Conservation (phyloP, 2,329 filamentous ascomycete species). For the Scopulariopsis brevicaulis region DNA sequence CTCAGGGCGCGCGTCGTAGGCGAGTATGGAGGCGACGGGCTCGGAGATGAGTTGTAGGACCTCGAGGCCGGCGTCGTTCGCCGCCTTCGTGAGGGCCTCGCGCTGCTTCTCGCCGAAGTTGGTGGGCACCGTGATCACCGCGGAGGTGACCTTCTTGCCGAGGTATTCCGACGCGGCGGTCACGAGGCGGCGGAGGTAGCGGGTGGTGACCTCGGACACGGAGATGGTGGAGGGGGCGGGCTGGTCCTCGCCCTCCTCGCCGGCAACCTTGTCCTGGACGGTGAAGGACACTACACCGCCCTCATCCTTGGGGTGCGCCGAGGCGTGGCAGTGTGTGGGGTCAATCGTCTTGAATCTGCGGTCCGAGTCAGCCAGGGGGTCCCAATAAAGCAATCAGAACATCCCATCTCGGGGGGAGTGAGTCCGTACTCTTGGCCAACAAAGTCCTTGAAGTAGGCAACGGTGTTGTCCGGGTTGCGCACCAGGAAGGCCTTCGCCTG, state of each 20-base stretch:
- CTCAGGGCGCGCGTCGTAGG: constrained; percentile 80
- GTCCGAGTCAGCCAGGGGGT: not conserved
- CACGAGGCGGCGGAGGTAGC: constrained; percentile 73
- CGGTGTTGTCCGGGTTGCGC: constrained; percentile 84
- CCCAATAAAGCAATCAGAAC: constrained; percentile 1
- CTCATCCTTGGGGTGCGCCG: constrained; percentile 73
- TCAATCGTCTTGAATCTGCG: constrained; percentile 79
- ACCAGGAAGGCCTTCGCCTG: constrained; percentile 92
- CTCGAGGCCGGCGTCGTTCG: constrained; percentile 72
- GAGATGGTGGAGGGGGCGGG: constrained; percentile 49
- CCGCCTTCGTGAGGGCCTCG: constrained; percentile 64
- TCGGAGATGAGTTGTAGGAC: constrained; percentile 89
- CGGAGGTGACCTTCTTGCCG: constrained; percentile 87
- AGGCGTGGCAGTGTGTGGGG: constrained; percentile 86
- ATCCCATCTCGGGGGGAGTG: not conserved
- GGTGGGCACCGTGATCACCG: constrained; percentile 87
- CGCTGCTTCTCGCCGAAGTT: constrained; percentile 87
- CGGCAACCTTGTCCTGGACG: constrained; percentile 62
- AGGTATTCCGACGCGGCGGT: constrained; percentile 83
- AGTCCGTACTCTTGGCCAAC: constrained; percentile 74
- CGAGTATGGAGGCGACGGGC: constrained; percentile 77
- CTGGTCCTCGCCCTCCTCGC: constrained; percentile 45
- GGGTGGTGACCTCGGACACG: constrained; percentile 71
- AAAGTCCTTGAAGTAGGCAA: constrained; percentile 94
- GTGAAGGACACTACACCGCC: constrained; percentile 67